phyloP scores from a whole-genome alignment of 768 basidiomycete genomes.

The Nidularia sp. region DNA sequence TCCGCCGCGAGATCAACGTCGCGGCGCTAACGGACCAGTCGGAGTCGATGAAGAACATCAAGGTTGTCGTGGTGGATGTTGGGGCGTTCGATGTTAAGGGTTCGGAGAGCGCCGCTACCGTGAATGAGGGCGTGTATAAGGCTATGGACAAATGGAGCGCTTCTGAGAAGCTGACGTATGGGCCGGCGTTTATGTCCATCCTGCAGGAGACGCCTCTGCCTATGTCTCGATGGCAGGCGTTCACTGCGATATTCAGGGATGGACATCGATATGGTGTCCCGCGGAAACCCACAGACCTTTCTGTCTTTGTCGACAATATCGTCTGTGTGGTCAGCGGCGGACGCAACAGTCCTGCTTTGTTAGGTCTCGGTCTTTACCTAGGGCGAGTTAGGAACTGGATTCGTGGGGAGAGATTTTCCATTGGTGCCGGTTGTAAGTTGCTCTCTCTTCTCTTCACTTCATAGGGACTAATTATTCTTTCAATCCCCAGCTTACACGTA shows the following conservation, averaged over 20 bases:
- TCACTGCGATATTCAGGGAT: slow-evolving; percentile 6
- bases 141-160: slow-evolving; percentile 71
- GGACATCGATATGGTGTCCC: slow-evolving; percentile 34
- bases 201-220: slow-evolving; percentile 25
- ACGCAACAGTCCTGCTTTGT: slow-evolving; percentile 34
- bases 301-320: slow-evolving; percentile 55
- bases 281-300: slow-evolving; percentile 52
- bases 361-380: slow-evolving; percentile 40
- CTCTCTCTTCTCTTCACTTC: not conserved
- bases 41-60: slow-evolving; percentile 61
- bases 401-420: slow-evolving; percentile 62
- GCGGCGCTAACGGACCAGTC: slow-evolving; percentile 51
- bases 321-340: slow-evolving; percentile 60
- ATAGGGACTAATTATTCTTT: slow-evolving; percentile 6
- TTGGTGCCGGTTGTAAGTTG: slow-evolving; percentile 74
- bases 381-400: slow-evolving; percentile 53
- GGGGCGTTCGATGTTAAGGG: slow-evolving; percentile 45
- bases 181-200: slow-evolving; percentile 57
- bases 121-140: slow-evolving; percentile 30
- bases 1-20: slow-evolving; percentile 66
- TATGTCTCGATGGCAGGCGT: slow-evolving; percentile 15
- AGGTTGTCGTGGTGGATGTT: slow-evolving; percentile 71
- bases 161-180: slow-evolving; percentile 71
- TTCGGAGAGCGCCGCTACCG: slow-evolving; percentile 15
- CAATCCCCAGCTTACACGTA: slow-evolving; percentile 60